Percentiles rank a stretch among this genome's conserved stretches.
phyloP scores from a whole-genome alignment of 2,329 filamentous ascomycete genomes.

The Pseudogymnoascus sp. region DNA sequence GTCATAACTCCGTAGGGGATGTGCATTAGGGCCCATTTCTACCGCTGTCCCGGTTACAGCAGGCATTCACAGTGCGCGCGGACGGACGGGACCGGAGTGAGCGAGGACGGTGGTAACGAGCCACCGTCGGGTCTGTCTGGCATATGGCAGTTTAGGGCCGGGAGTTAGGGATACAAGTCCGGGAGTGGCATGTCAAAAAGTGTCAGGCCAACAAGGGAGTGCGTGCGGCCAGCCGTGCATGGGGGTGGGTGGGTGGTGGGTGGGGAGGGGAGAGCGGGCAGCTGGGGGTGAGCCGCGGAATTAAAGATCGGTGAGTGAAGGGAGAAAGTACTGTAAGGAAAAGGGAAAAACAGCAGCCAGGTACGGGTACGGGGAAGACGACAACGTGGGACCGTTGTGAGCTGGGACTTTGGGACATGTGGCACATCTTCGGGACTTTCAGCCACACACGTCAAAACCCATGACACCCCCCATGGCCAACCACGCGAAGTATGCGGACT shows the following conservation, averaged over 20 bases:
- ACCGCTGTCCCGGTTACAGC: background rate
- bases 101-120: background rate
- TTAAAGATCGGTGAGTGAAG: background rate
- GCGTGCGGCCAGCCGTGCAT: background rate
- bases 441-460: background rate
- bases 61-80: background rate
- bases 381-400: background rate
- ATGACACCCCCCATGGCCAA: background rate
- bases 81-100: background rate
- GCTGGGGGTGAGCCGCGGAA: background rate
- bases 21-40: background rate
- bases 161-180: conserved; percentile 1
- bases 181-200: background rate
- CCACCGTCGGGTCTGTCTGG: background rate
- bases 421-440: background rate
- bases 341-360: background rate
- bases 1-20: background rate
- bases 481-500: background rate
- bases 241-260: background rate
- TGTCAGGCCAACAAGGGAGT: background rate
- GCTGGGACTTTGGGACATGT: background rate
- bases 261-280: background rate
- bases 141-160: background rate
- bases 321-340: no score
- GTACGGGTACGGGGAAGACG: background rate